Percentiles rank a stretch among this genome's conserved stretches.
Evolutionary conservation across 176 grass and related monocot genomes (phyloP).

Genomic region (Triticum dicoccoides): DNA sequence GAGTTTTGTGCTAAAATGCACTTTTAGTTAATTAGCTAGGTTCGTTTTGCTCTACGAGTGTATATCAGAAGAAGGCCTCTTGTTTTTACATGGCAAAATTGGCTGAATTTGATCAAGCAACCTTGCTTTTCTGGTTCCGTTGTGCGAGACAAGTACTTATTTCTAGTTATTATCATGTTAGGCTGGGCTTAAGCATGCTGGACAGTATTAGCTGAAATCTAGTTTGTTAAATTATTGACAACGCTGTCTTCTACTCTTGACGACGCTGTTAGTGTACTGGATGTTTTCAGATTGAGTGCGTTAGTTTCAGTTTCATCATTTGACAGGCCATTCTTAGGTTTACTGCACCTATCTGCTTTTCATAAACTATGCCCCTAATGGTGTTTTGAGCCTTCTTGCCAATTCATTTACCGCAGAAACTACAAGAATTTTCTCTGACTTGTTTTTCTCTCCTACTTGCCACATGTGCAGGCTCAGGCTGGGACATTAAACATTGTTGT

Average conservation of each 20-base stretch:
- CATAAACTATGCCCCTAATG: background rate
- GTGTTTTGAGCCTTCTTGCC: conserved; percentile 13
- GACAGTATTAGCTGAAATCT: conserved; percentile 2
- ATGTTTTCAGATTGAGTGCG: background rate
- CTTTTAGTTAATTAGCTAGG: background rate
- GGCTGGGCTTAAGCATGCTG: background rate
- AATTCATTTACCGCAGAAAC: background rate
- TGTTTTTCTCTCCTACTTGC: background rate
- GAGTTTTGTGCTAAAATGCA: background rate
- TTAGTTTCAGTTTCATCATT: conserved; percentile 2
- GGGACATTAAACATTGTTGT: conserved; percentile 54
- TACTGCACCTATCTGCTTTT: background rate
- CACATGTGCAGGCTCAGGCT: conserved; percentile 53
- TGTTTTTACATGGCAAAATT: too few relatives aligned
- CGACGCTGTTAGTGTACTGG: background rate
- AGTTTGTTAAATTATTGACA: background rate
- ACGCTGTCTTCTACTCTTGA: background rate
- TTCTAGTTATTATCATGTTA: background rate
- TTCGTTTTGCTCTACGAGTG: background rate
- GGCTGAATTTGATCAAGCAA: too few relatives aligned
- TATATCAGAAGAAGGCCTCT: too few relatives aligned
- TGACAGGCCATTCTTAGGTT: conserved; percentile 1
- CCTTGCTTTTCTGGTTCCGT: too few relatives aligned
- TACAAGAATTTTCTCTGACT: background rate
- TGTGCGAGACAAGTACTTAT: too few relatives aligned